Percentiles rank a stretch among this genome's conserved stretches.
phyloP scores from a whole-genome alignment of 225 moss, liverwort and hornwort species.

The Asterella californica region DNA sequence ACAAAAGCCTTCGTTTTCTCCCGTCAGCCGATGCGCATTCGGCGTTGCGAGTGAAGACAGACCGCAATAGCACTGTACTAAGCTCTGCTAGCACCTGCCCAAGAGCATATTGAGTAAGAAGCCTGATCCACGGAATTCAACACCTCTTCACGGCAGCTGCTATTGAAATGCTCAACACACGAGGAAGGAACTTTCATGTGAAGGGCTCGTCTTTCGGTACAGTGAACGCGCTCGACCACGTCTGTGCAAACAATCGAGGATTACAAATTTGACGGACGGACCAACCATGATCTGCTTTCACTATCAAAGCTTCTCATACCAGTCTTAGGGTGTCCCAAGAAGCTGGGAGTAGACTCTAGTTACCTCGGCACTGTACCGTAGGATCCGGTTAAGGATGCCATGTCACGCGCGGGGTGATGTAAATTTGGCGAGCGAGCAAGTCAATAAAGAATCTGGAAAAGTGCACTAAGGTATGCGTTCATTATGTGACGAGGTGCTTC shows the following conservation, averaged over 20 bases:
- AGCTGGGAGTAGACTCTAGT: neutral
- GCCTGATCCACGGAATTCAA: neutral
- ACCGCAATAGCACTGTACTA: neutral
- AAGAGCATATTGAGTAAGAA: neutral
- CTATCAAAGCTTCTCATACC: neutral
- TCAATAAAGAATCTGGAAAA: neutral
- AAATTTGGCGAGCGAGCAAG: neutral
- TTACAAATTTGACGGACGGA: neutral
- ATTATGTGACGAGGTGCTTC: neutral
- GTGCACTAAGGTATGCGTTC: neutral
- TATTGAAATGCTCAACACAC: neutral
- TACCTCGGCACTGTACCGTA: neutral
- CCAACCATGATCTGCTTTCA: neutral
- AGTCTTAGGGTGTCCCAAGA: neutral
- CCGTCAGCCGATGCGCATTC: neutral
- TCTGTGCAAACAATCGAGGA: neutral
- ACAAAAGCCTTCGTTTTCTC: neutral
- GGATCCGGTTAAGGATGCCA: neutral
- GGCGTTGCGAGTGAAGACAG: neutral
- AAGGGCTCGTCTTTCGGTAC: neutral
- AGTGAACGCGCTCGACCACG: neutral
- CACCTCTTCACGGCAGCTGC: neutral
- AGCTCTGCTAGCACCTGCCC: neutral
- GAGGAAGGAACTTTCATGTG: neutral
- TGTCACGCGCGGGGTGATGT: neutral